Evolutionary conservation across 2,329 filamentous ascomycete genomes (phyloP), one percentile per base, ranked within the genome.

Genomic region (Penicillium sp.): DNA sequence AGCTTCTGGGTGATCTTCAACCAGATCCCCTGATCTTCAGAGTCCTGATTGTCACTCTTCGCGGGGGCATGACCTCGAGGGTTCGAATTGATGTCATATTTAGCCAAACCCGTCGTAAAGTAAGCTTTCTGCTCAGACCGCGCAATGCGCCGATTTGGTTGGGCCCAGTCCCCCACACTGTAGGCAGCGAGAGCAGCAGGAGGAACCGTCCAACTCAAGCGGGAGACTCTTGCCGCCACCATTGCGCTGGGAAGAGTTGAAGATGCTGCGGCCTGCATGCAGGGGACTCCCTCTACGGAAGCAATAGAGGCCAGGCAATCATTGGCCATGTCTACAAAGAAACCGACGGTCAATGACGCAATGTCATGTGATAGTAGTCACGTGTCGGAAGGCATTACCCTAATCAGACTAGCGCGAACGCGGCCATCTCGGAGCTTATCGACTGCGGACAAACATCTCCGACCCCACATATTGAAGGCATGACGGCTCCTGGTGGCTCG

Each of bases 1-100:
- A 79, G 70, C 53, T 73, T 76, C 3, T 70, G 62, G 13, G 84
- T 81, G 47, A 90, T 79, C 18, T 76, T 68, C 4, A 69, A 62
- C 76, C 76, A 79, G 12, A 77, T 66, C 1, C 36, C 16, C 16
- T 39, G 36, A 16, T 39, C 36, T 12, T 39, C 36, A 16, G 73
- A 73, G 6, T 64, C 65, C 41, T 68, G 62, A 9, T 71, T 65
- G 23, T n/a, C 52, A 45, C 52, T 56, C 15, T 49, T 31, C 33
- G 47, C 45, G 23, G 52, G 34, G 2, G 42, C 29, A 41, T 42
- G 43, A 42, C 48, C 48, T 6, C 10, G 42, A 15, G 52, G 47
- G 12, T 57, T 56, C 15, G 47, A 53, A 34, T 65, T 54, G 47
- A 59, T 42, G 4, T 53, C 45, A 23, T 42, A 33, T 29, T 33